Conservation (phyloP, 768 basidiomycete genomes). For the Albatrellus ellisii region DNA sequence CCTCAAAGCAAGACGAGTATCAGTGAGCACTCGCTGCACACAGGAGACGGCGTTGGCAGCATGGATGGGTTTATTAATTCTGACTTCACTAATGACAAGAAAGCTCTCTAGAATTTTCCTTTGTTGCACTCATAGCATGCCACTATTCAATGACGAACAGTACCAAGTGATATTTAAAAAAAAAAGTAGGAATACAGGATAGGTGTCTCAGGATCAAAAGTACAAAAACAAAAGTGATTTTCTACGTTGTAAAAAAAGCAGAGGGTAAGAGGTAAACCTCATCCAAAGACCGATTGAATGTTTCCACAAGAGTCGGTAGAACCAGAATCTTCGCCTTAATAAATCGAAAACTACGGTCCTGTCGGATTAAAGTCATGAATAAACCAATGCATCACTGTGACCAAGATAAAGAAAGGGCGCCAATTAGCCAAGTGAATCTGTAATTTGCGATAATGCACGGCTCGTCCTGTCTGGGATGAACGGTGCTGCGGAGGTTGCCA, state of each 20-base stretch:
- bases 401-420: slow-evolving; percentile 8
- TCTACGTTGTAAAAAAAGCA: slow-evolving; percentile 9
- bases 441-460: no score
- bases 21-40: slow-evolving; percentile 6
- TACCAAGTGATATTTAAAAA: no score
- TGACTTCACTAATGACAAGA: neutral
- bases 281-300: slow-evolving; percentile 8
- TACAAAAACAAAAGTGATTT: slow-evolving; percentile 11
- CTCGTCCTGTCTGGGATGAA: neutral
- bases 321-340: slow-evolving; percentile 12
- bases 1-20: slow-evolving; percentile 1
- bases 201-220: slow-evolving; percentile 9
- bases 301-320: slow-evolving; percentile 4
- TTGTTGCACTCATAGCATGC: neutral
- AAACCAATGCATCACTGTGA: slow-evolving; percentile 13
- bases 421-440: no score
- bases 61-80: slow-evolving; percentile 1
- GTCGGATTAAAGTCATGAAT: slow-evolving; percentile 13
- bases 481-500: slow-evolving; percentile 5
- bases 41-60: neutral
- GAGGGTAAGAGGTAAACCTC: slow-evolving; percentile 8
- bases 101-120: slow-evolving; percentile 1
- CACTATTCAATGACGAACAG: no score
- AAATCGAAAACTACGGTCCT: slow-evolving; percentile 1
- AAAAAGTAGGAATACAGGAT: slow-evolving; percentile 15